Evolutionary conservation across 1,284 basidiomycete species (phyloP).

Genomic region (Tylopilus orsonianus): DNA sequence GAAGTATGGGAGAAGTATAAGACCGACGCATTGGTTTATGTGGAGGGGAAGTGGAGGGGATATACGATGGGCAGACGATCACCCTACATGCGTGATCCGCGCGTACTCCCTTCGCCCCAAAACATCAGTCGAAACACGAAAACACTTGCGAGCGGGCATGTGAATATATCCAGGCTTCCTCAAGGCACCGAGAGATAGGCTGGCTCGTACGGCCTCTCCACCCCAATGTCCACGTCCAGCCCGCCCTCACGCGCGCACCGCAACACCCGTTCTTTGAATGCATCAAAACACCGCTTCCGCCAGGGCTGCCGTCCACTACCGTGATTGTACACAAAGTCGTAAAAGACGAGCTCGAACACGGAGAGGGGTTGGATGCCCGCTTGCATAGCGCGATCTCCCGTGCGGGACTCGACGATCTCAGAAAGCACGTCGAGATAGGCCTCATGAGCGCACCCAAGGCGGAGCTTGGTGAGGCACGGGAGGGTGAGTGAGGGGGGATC

Average conservation of each 20-base stretch:
- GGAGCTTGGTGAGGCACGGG: slow-evolving; percentile 21
- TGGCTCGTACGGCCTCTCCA: slow-evolving; percentile 30
- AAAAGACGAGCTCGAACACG: slow-evolving; percentile 27
- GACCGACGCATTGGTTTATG: slow-evolving; percentile 7
- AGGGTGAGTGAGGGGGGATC: slow-evolving; percentile 1
- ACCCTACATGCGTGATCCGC: slow-evolving; percentile 1
- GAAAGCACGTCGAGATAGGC: slow-evolving; percentile 16
- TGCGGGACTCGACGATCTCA: slow-evolving; percentile 19
- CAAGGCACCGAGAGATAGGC: slow-evolving; percentile 21
- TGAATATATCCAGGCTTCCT: neutral
- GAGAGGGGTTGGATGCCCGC: slow-evolving; percentile 14
- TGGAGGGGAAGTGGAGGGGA: neutral
- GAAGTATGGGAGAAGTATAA: slow-evolving; percentile 9
- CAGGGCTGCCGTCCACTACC: slow-evolving; percentile 8
- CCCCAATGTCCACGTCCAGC: slow-evolving; percentile 25
- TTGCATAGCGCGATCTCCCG: slow-evolving; percentile 11
- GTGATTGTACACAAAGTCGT: slow-evolving; percentile 26
- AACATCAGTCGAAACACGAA: neutral
- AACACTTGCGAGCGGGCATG: neutral
- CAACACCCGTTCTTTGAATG: slow-evolving; percentile 23
- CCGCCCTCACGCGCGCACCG: slow-evolving; percentile 24
- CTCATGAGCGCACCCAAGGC: slow-evolving; percentile 26
- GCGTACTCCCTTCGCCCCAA: neutral
- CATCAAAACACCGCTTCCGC: slow-evolving; percentile 22
- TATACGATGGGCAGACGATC: slow-evolving; percentile 2